Evolutionary conservation across 768 basidiomycete species (phyloP).

Genomic region (Leccinellum luteum): DNA sequence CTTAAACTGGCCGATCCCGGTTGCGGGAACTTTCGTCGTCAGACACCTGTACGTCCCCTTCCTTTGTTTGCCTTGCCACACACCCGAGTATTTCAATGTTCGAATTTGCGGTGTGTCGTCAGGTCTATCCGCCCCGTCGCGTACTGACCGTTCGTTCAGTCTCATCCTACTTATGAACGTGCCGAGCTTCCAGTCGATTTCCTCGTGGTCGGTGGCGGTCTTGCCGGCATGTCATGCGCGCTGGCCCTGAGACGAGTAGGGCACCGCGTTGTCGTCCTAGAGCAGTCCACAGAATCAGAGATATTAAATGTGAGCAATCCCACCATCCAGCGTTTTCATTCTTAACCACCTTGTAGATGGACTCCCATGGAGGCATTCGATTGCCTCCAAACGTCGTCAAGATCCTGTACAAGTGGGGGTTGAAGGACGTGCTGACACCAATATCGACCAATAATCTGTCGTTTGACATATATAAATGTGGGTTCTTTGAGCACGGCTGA

Average conservation of each 20-base stretch:
- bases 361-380: constrained; percentile 41
- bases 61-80: not conserved
- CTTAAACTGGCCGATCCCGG: constrained; percentile 9
- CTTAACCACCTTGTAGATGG: not conserved
- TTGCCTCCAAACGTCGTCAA: constrained; percentile 60
- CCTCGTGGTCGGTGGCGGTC: constrained; percentile 49
- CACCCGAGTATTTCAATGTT: constrained; percentile 1
- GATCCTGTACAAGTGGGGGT: constrained; percentile 55
- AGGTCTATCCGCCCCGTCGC: not conserved
- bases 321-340: not conserved
- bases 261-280: constrained; percentile 59
- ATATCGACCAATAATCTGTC: constrained; percentile 25
- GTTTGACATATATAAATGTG: constrained; percentile 28
- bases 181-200: constrained; percentile 34
- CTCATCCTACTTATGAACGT: constrained; percentile 9
- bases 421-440: constrained; percentile 41
- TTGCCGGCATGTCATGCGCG: constrained; percentile 57
- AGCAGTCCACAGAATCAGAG: constrained; percentile 44
- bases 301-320: constrained; percentile 29
- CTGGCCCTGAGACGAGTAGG: constrained; percentile 54
- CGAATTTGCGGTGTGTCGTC: constrained; percentile 9
- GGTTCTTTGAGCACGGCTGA: constrained; percentile 3
- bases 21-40: not conserved
- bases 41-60: not conserved
- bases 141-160: constrained; percentile 9